Evolutionary conservation across 495 filamentous ascomycete species (phyloP).

Genomic region (Penicillium subrubescens): DNA sequence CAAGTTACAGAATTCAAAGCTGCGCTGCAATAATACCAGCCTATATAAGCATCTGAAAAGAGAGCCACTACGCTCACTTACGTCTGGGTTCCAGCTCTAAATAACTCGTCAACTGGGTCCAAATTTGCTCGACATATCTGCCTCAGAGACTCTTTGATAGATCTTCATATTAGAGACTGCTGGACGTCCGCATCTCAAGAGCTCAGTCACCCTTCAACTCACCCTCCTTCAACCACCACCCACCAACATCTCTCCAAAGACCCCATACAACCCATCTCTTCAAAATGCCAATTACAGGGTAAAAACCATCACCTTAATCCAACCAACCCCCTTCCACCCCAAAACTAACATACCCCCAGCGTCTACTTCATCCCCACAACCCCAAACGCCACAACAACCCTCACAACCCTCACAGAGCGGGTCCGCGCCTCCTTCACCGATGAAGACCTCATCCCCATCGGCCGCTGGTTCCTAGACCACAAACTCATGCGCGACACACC

Average conservation of each 20-base stretch:
- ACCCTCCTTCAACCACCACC: neutral
- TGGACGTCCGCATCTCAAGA: neutral
- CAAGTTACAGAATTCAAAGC: neutral
- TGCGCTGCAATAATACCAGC: neutral
- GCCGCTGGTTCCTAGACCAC: slow-evolving; percentile 48
- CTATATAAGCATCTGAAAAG: neutral
- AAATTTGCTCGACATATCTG: neutral
- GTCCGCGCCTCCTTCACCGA: slow-evolving; percentile 43
- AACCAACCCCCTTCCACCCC: neutral
- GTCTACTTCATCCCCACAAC: slow-evolving; percentile 52
- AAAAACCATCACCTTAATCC: slow-evolving; percentile 6
- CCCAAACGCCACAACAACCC: slow-evolving; percentile 42
- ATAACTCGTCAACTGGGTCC: neutral
- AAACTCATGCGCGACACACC: slow-evolving; percentile 52
- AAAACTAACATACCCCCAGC: slow-evolving; percentile 25
- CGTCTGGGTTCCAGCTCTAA: neutral
- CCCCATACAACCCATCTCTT: neutral
- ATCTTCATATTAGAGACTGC: neutral
- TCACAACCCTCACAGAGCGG: slow-evolving; percentile 41
- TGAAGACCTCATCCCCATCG: slow-evolving; percentile 38
- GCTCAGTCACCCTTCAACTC: neutral
- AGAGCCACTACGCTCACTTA: neutral
- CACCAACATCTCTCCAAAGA: neutral
- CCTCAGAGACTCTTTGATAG: neutral
- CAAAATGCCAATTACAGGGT: slow-evolving; percentile 40